Conservation (phyloP, 768 basidiomycete species). For the Psilocybe cyanescens region DNA sequence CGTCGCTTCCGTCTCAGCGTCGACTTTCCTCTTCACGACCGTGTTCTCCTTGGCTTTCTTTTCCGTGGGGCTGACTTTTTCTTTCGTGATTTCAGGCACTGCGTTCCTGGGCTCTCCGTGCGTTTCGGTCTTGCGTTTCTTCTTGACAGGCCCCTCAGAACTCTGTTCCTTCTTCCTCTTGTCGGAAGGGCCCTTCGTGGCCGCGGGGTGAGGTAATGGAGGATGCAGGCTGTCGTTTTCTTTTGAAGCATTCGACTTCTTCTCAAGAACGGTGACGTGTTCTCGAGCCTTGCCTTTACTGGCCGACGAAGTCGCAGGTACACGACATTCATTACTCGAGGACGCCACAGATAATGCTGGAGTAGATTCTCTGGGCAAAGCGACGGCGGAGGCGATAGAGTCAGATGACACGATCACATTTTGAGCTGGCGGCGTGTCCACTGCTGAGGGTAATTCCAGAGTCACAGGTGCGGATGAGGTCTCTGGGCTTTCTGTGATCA, state of each 20-base stretch:
- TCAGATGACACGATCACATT: background rate
- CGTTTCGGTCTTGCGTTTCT: constrained; percentile 29
- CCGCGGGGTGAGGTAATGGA: background rate
- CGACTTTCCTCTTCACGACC: constrained; percentile 17
- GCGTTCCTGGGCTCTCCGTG: background rate
- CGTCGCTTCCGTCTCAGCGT: constrained; percentile 14
- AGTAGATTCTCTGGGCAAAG: background rate
- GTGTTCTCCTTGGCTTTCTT: constrained; percentile 12
- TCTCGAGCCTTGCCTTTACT: background rate
- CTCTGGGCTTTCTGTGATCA: background rate
- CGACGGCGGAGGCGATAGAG: background rate
- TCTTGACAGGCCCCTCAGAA: constrained; percentile 18
- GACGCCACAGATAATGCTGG: background rate
- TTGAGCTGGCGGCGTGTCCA: background rate
- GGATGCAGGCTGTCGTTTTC: constrained; percentile 11
- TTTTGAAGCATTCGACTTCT: constrained; percentile 4
- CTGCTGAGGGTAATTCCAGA: background rate
- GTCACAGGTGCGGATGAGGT: background rate
- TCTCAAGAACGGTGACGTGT: background rate
- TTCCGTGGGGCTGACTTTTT: constrained; percentile 2
- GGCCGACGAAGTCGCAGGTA: background rate
- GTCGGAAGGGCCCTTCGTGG: background rate
- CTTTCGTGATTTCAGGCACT: constrained; percentile 6
- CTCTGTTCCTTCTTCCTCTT: constrained; percentile 17
- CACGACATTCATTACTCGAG: background rate